phyloP scores from a whole-genome alignment of 2,329 filamentous ascomycete genomes.

The Cladosporium sp. region DNA sequence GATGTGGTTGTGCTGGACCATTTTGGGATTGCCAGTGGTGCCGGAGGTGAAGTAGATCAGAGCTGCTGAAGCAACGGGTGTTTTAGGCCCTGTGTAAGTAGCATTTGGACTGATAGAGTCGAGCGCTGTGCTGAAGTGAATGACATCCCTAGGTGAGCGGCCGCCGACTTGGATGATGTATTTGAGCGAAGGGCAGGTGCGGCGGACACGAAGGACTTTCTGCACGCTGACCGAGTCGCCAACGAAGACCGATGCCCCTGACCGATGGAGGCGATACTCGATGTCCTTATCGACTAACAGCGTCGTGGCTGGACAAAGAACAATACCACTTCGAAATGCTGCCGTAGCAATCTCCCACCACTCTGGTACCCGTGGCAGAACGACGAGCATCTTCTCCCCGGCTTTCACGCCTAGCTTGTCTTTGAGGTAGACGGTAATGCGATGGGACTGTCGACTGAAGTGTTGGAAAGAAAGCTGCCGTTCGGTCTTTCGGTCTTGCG shows the following conservation, averaged over 20 bases:
- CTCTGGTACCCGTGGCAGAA: slow-evolving; percentile 34
- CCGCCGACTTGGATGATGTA: slow-evolving; percentile 32
- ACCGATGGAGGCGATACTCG: slow-evolving; percentile 33
- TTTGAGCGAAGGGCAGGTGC: slow-evolving; percentile 30
- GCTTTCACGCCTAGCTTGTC: slow-evolving; percentile 29
- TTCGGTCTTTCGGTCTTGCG: slow-evolving; percentile 29
- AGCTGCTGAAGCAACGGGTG: slow-evolving; percentile 29
- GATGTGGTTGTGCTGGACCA: slow-evolving; percentile 40
- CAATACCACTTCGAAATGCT: slow-evolving; percentile 33
- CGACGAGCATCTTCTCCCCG: slow-evolving; percentile 36
- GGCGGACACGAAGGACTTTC: slow-evolving; percentile 32
- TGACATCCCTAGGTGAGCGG: slow-evolving; percentile 20
- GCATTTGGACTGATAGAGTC: slow-evolving; percentile 23
- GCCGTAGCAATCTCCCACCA: slow-evolving; percentile 41
- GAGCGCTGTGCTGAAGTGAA: slow-evolving; percentile 26
- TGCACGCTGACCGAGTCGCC: slow-evolving; percentile 33
- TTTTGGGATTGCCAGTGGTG: slow-evolving; percentile 39
- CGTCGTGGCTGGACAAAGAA: slow-evolving; percentile 37
- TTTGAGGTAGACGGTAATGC: slow-evolving; percentile 32
- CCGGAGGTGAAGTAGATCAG: slow-evolving; percentile 40
- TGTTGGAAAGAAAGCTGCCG: slow-evolving; percentile 33
- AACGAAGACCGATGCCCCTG: slow-evolving; percentile 35
- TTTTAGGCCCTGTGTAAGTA: slow-evolving; percentile 20
- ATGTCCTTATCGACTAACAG: slow-evolving; percentile 38
- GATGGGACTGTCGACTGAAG: slow-evolving; percentile 35